Base-by-base conservation (phyloP, 768 basidiomycete genomes). In the Sporobolomyces pararoseus region DNA sequence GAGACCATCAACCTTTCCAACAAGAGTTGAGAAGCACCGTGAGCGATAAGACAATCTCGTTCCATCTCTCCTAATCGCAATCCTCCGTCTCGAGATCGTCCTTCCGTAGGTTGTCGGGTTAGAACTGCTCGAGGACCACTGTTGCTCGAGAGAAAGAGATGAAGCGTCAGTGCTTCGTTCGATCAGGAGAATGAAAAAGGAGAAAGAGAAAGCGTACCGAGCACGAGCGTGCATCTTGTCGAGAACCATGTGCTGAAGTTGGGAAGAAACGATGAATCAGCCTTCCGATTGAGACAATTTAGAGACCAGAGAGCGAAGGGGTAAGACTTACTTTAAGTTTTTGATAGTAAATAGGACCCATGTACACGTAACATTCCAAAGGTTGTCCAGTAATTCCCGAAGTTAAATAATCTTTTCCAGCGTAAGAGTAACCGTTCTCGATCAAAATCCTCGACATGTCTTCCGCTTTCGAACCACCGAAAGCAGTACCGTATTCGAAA, bases 181-280 rank as follows among this genome's bases (percentile, higher is more conserved):
- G n/a, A n/a, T n/a, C n/a, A n/a, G n/a, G n/a, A n/a, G n/a, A n/a
- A n/a, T n/a, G n/a, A n/a, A n/a, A n/a, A 27, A 58, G 32, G 46
- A 23, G 10, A 42, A 17, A 64, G 57, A 61, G 61, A 52, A 59
- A 37, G 47, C 83, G 76, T 79, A 88, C 91, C 91, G 88, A 59
- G 96, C 93, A 66, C 96, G 88, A 74, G 96, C 96, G 76, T 99
- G 96, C 96, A 99, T 99, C 84, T 99, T 99, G 84, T 99, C 96
- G 88, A 97, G 89, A 59, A 98, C 95, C 95, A 98, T 98, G 82
- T 70, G 69, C 69, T 69, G 61, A 44, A n/a, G 25, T 6, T 95
- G 94, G 83, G 94, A 87, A 47, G 21, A 47, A 13, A 47, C 46
- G 21, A 89, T 74, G 47, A 54, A 25, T 42, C 17, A 42, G 39